Conservation (phyloP, 176 grass and related monocot genomes). For the Lolium rigidum region DNA sequence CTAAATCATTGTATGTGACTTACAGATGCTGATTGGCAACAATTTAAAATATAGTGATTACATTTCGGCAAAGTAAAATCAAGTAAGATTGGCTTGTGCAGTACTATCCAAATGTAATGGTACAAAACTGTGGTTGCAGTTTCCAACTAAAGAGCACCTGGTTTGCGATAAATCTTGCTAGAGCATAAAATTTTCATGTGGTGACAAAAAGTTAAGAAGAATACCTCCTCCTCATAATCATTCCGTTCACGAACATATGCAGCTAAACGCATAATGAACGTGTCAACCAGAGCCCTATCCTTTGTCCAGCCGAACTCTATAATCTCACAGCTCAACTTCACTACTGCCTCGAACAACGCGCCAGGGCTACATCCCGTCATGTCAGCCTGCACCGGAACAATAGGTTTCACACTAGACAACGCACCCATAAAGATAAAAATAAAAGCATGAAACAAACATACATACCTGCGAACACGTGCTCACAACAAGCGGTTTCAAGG, state of each 20-base stretch:
- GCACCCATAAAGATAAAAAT: conserved; percentile 28
- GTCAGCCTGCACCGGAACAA: conserved; percentile 66
- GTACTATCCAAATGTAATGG: conserved; percentile 27
- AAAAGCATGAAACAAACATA: conserved; percentile 22
- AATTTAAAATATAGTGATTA: background rate
- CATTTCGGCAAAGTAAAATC: conserved; percentile 7
- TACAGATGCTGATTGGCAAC: background rate
- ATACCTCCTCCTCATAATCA: conserved; percentile 96
- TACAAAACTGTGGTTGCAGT: background rate
- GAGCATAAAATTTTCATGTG: conserved; percentile 1
- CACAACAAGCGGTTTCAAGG: conserved; percentile 95
- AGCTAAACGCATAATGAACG: conserved; percentile 97
- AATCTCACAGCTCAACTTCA: conserved; percentile 96
- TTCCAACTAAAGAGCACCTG: conserved; percentile 23
- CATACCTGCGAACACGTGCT: conserved; percentile 90
- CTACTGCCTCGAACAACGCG: conserved; percentile 84
- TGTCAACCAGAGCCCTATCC: conserved; percentile 98
- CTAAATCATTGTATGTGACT: background rate
- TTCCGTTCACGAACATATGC: conserved; percentile 94
- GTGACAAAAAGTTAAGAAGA: conserved; percentile 24
- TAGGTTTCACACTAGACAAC: conserved; percentile 42
- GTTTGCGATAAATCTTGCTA: conserved; percentile 32
- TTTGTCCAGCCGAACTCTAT: conserved; percentile 99
- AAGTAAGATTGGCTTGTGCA: conserved; percentile 33
- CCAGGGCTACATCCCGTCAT: conserved; percentile 80